Evolutionary conservation across 371 early-diverging fungal species (phyloP), one percentile per base, ranked within the genome.

Genomic region (Massospora cicadina): DNA sequence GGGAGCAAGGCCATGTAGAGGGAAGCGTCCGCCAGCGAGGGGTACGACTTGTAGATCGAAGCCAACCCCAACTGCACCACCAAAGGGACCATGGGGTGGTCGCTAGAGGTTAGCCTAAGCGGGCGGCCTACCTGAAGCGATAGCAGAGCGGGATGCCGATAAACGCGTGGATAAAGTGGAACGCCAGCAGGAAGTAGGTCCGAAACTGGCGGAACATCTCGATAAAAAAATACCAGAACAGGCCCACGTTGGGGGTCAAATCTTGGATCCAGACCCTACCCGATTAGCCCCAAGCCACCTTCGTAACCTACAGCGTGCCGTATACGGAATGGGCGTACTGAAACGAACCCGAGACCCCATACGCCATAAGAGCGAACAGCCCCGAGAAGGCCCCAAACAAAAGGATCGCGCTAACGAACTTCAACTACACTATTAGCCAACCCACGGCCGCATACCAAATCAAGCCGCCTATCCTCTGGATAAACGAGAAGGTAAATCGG

Each of bases 151-250:
- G 97, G 0, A 85, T 77, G 0, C 81, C 80, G 74, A 90, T 94
- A 13, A 89, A 81, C 54, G 93, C 82, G 1, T 80, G 82, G 30
- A 88, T 84, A 43, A 95, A 77, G 71, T 94, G 95, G 71, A 96
- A 93, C 1, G 92, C 92, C 21, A 85, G 72, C 71, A 90, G 69
- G 74, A 95, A 98, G 71, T 96, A 95, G 0, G 82, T 72, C 57
- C 95, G 83, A 79, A 95, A 98, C 66, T 92, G 91, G 67, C 95
- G 93, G 79, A 98, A 98, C 73, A 98, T 90, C 71, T 98, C 96
- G 55, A 90, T 93, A 75, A 95, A 93, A 69, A 96, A 93, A 75
- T 98, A 98, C 98, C 98, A 98, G 71, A 82, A 93, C 68, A 95
- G 73, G 1, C 97, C 97, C 31, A 94, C 77, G 72, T 92, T 98